A percentile compares a stretch with the other conserved stretches of the same genome.
Conservation (phyloP, 148 eudicot genomes). For the Cornus florida region DNA sequence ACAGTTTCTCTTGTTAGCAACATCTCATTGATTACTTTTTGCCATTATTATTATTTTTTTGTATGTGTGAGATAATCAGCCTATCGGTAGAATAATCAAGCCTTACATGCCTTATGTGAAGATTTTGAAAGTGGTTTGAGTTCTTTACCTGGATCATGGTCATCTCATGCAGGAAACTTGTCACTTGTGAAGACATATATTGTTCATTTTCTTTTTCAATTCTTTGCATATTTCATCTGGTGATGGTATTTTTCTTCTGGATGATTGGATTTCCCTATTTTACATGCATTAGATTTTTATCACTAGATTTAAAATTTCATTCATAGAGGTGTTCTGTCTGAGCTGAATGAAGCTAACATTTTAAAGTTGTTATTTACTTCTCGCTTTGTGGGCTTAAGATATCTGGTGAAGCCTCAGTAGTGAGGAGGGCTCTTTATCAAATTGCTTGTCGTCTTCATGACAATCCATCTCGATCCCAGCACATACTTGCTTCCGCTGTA, state of each 20-base stretch:
- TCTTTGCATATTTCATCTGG: neutral
- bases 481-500: constrained; percentile 68
- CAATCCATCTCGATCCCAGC: constrained; percentile 94
- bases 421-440: constrained; percentile 78
- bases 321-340: neutral
- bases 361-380: neutral
- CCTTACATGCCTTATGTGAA: too few relatives aligned
- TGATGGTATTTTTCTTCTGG: neutral
- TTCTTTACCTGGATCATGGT: neutral
- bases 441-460: constrained; percentile 89
- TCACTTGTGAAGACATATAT: neutral
- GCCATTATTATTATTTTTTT: too few relatives aligned
- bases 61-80: too few relatives aligned
- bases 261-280: neutral
- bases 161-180: neutral
- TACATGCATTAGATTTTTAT: neutral
- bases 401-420: constrained; percentile 73
- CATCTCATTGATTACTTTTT: neutral
- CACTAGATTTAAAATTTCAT: neutral
- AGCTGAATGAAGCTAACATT: neutral
- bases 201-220: neutral
- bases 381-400: constrained; percentile 39
- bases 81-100: too few relatives aligned
- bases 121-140: neutral
- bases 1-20: neutral